phyloP scores from a whole-genome alignment of 2,329 filamentous ascomycete genomes.

The Alternaria sp. region DNA sequence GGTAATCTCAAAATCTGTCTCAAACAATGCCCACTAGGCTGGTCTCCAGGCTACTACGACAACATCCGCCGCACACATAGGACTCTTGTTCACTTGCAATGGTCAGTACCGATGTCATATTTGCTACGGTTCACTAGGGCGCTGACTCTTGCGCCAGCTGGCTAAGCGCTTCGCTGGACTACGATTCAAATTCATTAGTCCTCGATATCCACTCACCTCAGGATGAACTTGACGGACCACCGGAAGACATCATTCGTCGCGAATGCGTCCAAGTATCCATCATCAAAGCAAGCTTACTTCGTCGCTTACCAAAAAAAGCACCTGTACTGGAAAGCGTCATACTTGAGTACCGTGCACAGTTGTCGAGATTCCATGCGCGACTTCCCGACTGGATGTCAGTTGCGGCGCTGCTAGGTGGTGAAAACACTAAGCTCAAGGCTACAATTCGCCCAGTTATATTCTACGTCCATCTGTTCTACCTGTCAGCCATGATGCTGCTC shows the following conservation, averaged over 20 bases:
- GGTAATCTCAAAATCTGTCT: conserved; percentile 15
- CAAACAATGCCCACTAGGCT: neutral
- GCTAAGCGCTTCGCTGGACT: conserved; percentile 29
- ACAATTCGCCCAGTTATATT: conserved; percentile 21
- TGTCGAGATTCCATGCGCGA: conserved; percentile 20
- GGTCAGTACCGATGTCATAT: neutral
- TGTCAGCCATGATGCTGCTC: conserved; percentile 33
- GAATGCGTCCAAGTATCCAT: conserved; percentile 31
- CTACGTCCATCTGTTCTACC: conserved; percentile 34
- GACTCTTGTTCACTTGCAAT: conserved; percentile 26
- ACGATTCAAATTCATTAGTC: conserved; percentile 10
- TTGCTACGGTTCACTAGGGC: neutral
- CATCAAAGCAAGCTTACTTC: conserved; percentile 31
- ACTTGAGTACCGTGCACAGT: conserved; percentile 19
- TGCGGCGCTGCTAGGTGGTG: conserved; percentile 3
- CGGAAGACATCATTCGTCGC: conserved; percentile 22
- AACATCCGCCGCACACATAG: conserved; percentile 27
- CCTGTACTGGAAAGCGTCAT: conserved; percentile 15
- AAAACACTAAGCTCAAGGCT: neutral
- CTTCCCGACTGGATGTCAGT: conserved; percentile 29
- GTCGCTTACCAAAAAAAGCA: conserved; percentile 8
- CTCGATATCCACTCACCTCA: neutral
- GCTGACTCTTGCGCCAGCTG: conserved; percentile 17
- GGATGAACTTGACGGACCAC: conserved; percentile 10
- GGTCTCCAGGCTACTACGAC: conserved; percentile 8